These are phyloP conservation scores for Filosporella fistucella DNA, from an alignment of 495 filamentous ascomycete genomes.

Conservation along the genomic window DNA sequence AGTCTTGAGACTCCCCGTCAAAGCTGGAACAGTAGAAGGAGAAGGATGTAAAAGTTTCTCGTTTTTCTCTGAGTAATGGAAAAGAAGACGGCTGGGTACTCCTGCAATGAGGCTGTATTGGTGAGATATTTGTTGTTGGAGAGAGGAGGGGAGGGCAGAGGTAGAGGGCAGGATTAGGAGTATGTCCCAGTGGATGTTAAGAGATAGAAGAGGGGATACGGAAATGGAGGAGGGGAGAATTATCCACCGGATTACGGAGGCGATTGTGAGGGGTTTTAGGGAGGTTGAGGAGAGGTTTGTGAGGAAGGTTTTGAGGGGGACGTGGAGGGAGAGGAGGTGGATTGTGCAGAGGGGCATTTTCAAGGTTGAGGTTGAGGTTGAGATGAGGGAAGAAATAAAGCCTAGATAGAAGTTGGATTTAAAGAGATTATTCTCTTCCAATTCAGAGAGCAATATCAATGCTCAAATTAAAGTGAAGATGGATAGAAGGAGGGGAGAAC, in stretches of 20 bases:
- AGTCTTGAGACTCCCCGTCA: conserved; percentile 31
- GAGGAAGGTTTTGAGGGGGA: conserved; percentile 21
- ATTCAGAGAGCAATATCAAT: too few species aligned
- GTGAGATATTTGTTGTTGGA: conserved; percentile 38
- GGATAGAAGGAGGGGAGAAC: too few species aligned
- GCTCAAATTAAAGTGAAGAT: too few species aligned
- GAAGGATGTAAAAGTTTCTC: conserved; percentile 37
- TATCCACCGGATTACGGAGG: conserved; percentile 49
- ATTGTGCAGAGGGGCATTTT: conserved; percentile 44
- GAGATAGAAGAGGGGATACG: conserved; percentile 37
- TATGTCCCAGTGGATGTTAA: conserved; percentile 49
- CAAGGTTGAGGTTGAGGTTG: too few species aligned
- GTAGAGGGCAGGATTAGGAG: conserved; percentile 45
- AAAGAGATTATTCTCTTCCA: too few species aligned
- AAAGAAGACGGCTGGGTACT: conserved; percentile 46
- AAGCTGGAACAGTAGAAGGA: conserved; percentile 26
- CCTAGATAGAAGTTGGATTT: too few species aligned
- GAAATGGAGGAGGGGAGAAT: conserved; percentile 50
- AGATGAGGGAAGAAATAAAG: too few species aligned
- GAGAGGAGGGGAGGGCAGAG: conserved; percentile 29
- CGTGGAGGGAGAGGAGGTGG: conserved; percentile 36
- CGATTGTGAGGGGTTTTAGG: conserved; percentile 40
- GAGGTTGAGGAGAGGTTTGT: conserved; percentile 23
- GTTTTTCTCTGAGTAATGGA: conserved; percentile 42
- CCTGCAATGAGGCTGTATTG: conserved; percentile 42